Evolutionary conservation across 2,329 filamentous ascomycete genomes (phyloP).

Genomic region (Helminthosporium solani): DNA sequence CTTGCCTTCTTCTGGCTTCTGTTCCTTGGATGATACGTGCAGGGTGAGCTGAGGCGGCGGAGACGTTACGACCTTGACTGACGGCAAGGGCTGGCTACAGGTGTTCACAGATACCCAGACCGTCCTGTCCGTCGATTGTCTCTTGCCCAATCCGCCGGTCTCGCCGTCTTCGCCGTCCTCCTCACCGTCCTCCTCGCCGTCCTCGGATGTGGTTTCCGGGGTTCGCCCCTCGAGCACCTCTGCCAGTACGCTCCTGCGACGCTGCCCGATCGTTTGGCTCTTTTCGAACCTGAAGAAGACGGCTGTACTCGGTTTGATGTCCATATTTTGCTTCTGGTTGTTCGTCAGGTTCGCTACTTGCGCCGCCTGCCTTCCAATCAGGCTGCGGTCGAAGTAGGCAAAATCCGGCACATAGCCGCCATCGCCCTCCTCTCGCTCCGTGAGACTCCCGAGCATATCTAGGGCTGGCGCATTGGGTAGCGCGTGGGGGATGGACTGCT

Average conservation of each 20-base stretch:
- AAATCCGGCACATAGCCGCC: conserved; percentile 62
- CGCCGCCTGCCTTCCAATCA: conserved; percentile 61
- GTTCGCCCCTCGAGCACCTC: conserved; percentile 21
- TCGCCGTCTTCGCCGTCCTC: conserved; percentile 13
- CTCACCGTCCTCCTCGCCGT: neutral
- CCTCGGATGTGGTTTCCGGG: too few relatives aligned
- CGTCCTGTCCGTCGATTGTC: conserved; percentile 34
- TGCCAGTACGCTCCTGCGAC: conserved; percentile 25
- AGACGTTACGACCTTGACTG: conserved; percentile 49
- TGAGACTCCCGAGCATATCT: conserved; percentile 23
- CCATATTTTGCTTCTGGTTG: conserved; percentile 62
- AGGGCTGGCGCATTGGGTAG: conserved; percentile 51
- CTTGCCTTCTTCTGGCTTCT: conserved; percentile 59
- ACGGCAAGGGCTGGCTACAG: conserved; percentile 71
- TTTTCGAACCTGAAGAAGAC: conserved; percentile 66
- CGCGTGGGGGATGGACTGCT: conserved; percentile 37
- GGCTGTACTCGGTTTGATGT: conserved; percentile 63
- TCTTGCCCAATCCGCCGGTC: conserved; percentile 17
- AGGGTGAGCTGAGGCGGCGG: conserved; percentile 68
- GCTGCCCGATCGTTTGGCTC: conserved; percentile 52
- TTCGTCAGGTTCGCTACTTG: conserved; percentile 58
- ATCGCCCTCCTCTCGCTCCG: conserved; percentile 25
- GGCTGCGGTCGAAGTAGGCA: conserved; percentile 59
- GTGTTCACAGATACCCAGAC: conserved; percentile 86
- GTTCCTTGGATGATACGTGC: conserved; percentile 70